These are phyloP conservation scores for Hypocrella siamensis DNA, from an alignment of 2,329 filamentous ascomycete species.

Conservation along the genomic window DNA sequence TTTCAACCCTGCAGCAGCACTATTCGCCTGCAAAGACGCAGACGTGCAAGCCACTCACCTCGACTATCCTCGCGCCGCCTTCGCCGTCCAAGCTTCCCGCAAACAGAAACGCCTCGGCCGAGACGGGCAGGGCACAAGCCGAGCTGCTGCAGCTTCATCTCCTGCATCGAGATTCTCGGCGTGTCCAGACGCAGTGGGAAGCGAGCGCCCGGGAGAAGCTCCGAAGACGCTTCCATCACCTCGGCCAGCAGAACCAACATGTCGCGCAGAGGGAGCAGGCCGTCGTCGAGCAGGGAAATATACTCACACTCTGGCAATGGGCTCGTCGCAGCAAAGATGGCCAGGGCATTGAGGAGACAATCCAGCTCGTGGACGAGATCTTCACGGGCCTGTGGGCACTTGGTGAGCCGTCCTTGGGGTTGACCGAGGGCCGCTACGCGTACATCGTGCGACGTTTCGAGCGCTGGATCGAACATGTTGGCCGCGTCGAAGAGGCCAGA, in stretches of 20 bases:
- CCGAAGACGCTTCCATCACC: constrained; percentile 24
- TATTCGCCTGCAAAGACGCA: constrained; percentile 47
- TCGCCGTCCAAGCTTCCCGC: constrained; percentile 45
- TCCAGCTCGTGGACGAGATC: constrained; percentile 41
- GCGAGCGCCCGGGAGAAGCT: constrained; percentile 36
- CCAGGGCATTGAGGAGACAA: constrained; percentile 34
- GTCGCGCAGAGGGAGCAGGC: constrained; percentile 23
- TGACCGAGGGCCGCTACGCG: constrained; percentile 40
- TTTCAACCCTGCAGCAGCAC: constrained; percentile 50
- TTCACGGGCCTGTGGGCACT: constrained; percentile 42
- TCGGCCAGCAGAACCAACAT: constrained; percentile 18
- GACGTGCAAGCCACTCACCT: constrained; percentile 45
- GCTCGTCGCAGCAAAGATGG: constrained; percentile 10
- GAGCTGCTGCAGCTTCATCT: constrained; percentile 51
- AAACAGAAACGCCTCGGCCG: constrained; percentile 42
- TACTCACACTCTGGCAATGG: constrained; percentile 38
- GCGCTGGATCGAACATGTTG: constrained; percentile 35
- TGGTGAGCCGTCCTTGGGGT: constrained; percentile 33
- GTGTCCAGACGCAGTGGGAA: constrained; percentile 33
- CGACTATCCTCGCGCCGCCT: constrained; percentile 40
- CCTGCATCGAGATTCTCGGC: constrained; percentile 38
- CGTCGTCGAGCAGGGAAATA: constrained; percentile 33
- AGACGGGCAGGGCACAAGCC: constrained; percentile 43
- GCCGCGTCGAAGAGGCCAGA: constrained; percentile 29
- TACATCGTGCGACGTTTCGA: constrained; percentile 42